Conservation (phyloP, 148 eudicot genomes). For the Rhododendron simsii region DNA sequence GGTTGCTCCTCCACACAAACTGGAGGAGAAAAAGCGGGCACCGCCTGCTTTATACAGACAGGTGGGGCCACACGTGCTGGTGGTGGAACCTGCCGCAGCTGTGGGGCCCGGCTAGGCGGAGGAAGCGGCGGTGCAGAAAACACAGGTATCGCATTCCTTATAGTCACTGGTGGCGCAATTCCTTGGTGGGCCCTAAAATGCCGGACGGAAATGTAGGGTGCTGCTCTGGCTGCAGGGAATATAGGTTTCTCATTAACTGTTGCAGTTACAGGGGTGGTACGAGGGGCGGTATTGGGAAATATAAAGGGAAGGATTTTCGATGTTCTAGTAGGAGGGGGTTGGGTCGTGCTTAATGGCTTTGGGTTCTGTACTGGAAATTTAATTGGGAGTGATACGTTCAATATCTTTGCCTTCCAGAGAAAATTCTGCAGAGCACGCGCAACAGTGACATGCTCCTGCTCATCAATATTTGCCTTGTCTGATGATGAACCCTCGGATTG, state of each 20-base stretch:
- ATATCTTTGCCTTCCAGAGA: constrained; percentile 37
- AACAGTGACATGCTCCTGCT: constrained; percentile 62
- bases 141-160: constrained; percentile 55
- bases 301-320: constrained; percentile 69
- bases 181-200: constrained; percentile 45
- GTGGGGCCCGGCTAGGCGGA: constrained; percentile 26
- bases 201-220: constrained; percentile 52
- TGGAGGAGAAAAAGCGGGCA: constrained; percentile 40
- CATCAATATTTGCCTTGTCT: constrained; percentile 38
- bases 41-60: constrained; percentile 39
- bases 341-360: constrained; percentile 33
- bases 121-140: constrained; percentile 56
- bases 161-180: constrained; percentile 60
- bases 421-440: constrained; percentile 65
- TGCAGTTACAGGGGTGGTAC: constrained; percentile 19
- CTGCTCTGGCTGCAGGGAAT: constrained; percentile 47
- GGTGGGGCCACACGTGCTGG: constrained; percentile 38
- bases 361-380: constrained; percentile 45
- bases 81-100: constrained; percentile 20
- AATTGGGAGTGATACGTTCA: constrained; percentile 46
- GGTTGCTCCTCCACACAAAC: constrained; percentile 22
- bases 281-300: constrained; percentile 28
- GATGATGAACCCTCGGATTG: constrained; percentile 38
- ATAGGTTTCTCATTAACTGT: constrained; percentile 8
- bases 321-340: constrained; percentile 31